Base-by-base conservation (phyloP, 495 filamentous ascomycete genomes). In the Hypoxylon trugodes region DNA sequence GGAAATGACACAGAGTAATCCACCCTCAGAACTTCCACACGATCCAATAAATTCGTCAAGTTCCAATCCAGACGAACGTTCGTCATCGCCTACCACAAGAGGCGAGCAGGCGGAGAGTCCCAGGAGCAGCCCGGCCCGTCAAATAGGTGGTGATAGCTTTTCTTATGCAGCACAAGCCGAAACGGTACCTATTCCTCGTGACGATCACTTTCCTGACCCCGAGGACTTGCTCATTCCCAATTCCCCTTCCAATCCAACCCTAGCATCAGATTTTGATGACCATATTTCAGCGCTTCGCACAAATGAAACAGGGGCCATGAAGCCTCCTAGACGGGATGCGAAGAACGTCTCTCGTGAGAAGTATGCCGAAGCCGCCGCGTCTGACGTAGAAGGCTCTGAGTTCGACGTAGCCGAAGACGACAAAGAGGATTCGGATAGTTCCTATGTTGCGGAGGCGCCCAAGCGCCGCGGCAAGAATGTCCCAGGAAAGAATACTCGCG, bases 1-100 rank as follows among this genome's bases (percentile, higher is more conserved):
- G 64, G 52, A 67, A n/a, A 37, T 67, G 25, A 41, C 64, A 3
- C 52, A 59, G 41, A 67, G 64, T 42, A 67, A 67, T 22, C 58
- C 64, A 2, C 58, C 64, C 32, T 67, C 64, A 13, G 64, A 67
- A 35, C 64, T 67, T 6, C 52, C 32, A 10, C 21, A 59, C 10
- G 58, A 67, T 16, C 64, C 64, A 30, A 62, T 67, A 2, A 42
- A 19, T 28, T 42, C 47, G 9, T 48, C 40, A 22, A 67, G 58
- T 16, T 54, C 64, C 2, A 67, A 62, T 21, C 58, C 64, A 2
- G 64, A 67, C n/a, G 64, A 67, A 32, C 64, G 64, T 12, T 52
- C 58, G 9, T 67, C 58, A 1, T 62, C 64, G 2, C 58, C 64
- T 33, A 16, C 24, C 6, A 32, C 36, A 21, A 42, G 13, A 35